Percentiles rank a stretch among this genome's conserved stretches.
phyloP scores from a whole-genome alignment of 768 basidiomycete genomes.

The Boletus insuetus region DNA sequence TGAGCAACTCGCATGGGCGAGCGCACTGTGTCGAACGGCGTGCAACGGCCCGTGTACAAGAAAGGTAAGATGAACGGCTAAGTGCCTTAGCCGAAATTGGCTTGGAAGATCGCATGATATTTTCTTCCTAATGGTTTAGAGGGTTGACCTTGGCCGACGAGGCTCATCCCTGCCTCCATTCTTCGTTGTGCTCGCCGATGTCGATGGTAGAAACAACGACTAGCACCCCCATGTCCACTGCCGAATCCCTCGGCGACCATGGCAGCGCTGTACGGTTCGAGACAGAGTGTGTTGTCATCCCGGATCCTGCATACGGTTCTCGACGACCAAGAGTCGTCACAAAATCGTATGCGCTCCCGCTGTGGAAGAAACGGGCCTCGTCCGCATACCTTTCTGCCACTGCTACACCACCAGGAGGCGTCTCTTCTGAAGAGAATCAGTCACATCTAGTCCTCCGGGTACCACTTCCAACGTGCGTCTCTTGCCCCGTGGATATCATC shows the following conservation, averaged over 20 bases:
- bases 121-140: constrained; percentile 5
- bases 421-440: constrained; percentile 37
- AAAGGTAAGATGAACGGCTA: constrained; percentile 12
- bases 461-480: constrained; percentile 57
- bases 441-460: constrained; percentile 52
- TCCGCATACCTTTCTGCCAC: constrained; percentile 10
- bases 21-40: too few species aligned
- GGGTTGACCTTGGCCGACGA: background rate
- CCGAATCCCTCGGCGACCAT: constrained; percentile 19
- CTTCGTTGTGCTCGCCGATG: constrained; percentile 7
- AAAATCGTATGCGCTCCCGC: constrained; percentile 65
- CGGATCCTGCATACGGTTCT: constrained; percentile 43
- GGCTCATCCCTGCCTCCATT: background rate
- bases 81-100: constrained; percentile 2
- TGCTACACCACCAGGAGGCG: constrained; percentile 22
- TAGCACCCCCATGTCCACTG: background rate
- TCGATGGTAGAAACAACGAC: constrained; percentile 2
- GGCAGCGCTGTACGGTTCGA: constrained; percentile 61
- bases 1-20: too few species aligned
- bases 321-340: constrained; percentile 53
- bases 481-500: background rate
- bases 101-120: constrained; percentile 19
- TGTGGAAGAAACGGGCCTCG: constrained; percentile 51
- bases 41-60: too few species aligned
- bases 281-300: constrained; percentile 70